Evolutionary conservation across 2,329 filamentous ascomycete genomes (phyloP), one percentile per base, ranked within the genome.

Genomic region (Nothophoma quercina): DNA sequence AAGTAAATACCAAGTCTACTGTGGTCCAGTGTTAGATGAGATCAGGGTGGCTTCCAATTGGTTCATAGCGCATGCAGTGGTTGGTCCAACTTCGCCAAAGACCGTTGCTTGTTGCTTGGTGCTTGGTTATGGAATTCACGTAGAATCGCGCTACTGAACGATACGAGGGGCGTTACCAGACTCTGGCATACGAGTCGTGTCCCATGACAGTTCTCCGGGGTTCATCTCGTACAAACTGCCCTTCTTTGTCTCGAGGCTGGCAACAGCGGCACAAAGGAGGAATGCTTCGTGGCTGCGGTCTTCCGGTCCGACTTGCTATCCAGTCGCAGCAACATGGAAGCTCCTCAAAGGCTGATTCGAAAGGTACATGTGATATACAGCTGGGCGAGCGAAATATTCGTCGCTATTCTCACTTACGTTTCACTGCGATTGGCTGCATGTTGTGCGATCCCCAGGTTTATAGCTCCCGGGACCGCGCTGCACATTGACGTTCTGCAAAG

Each of bases 391-490:
- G 34, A 18, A 39, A 43, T 10, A 15, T 15, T 43, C 22, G 33
- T 38, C n/a, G 40, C 12, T 29, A 5, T 22, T 29, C 23, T 10
- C 38, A 16, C 32, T 36, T 38, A 39, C 16, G 29, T 42, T 19
- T 6, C 19, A 28, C 13, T 22, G 51, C 52, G 45, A 62, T 57
- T 59, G 51, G 55, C 49, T 57, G 40, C 45, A 47, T 47, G 48
- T 19, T 53, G 56, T 34, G 41, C 47, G 58, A 59, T 63, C 47
- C 32, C 36, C 52, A 56, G 47, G 47, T 53, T 49, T 33, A 43
- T 42, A 30, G 58, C 43, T 55, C 47, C 60, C 60, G 60, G 58
- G 38, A 43, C 64, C 64, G 62, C 64, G 60, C 54, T 56, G 63
- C 63, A 60, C 39, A 35, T 52, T 40, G 40, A 47, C 38, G 55